Conservation (phyloP, 352 stramenopile species). For the Globisporangium radiosum region DNA sequence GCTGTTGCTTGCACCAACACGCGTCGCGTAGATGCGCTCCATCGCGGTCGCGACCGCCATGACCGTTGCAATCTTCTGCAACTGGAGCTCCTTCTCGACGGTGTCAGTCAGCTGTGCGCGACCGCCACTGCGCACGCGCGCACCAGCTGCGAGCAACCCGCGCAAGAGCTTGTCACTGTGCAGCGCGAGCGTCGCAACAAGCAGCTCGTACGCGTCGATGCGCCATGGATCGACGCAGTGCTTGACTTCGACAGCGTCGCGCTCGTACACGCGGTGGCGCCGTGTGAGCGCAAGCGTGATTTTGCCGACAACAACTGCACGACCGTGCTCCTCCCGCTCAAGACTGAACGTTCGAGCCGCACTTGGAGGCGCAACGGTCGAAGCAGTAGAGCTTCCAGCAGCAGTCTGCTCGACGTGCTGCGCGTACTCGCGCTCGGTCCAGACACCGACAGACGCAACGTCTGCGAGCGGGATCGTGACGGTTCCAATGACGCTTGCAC, state of each 20-base stretch:
- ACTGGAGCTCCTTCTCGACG: constrained; percentile 37
- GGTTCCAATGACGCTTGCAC: constrained; percentile 21
- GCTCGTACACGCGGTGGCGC: constrained; percentile 11
- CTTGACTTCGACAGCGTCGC: constrained; percentile 27
- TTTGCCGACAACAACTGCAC: constrained; percentile 35
- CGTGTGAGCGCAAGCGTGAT: constrained; percentile 35
- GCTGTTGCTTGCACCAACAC: background rate
- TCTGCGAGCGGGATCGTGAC: constrained; percentile 29
- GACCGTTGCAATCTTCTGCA: constrained; percentile 46
- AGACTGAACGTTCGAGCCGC: constrained; percentile 20
- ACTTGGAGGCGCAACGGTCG: no score
- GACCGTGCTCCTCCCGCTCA: constrained; percentile 17
- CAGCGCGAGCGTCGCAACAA: constrained; percentile 32
- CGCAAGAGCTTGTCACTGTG: constrained; percentile 35
- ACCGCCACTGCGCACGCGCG: constrained; percentile 19
- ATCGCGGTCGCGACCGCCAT: constrained; percentile 36
- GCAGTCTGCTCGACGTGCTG: background rate
- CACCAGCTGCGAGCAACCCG: constrained; percentile 31
- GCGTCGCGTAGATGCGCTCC: constrained; percentile 24
- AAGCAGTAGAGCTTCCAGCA: constrained; percentile 1
- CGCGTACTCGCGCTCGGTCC: constrained; percentile 9
- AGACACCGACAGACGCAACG: constrained; percentile 11
- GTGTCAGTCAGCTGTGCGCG: constrained; percentile 22
- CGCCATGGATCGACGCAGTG: constrained; percentile 32
- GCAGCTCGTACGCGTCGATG: constrained; percentile 41